A percentile compares a stretch with the other conserved stretches of the same genome.
Conservation (phyloP, 768 basidiomycete genomes). For the Termitomyces sp. region DNA sequence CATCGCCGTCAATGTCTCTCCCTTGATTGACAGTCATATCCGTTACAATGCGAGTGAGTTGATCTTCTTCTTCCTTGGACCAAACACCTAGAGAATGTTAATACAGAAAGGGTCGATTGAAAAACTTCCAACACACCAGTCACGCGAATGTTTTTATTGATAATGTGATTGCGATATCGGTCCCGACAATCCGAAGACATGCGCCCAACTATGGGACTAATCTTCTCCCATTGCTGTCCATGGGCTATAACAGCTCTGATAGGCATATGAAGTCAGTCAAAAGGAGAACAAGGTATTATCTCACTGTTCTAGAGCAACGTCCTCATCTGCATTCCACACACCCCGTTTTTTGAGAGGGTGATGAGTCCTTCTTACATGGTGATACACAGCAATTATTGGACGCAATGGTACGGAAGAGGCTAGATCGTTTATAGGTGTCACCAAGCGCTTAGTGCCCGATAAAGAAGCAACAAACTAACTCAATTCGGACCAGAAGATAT, state of each 20-base stretch:
- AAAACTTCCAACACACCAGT: slow-evolving; percentile 34
- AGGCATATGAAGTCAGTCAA: background rate
- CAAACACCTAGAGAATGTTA: slow-evolving; percentile 44
- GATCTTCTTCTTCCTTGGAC: slow-evolving; percentile 76
- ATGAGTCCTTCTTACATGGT: slow-evolving; percentile 64
- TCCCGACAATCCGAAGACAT: slow-evolving; percentile 81
- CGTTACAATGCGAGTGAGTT: slow-evolving; percentile 68
- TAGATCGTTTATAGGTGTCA: slow-evolving; percentile 22
- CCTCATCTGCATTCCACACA: slow-evolving; percentile 64
- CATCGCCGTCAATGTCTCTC: slow-evolving; percentile 70
- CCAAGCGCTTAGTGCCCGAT: background rate
- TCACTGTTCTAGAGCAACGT: slow-evolving; percentile 57
- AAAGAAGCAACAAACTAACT: slow-evolving; percentile 39
- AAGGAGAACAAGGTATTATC: slow-evolving; percentile 15
- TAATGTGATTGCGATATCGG: slow-evolving; percentile 79
- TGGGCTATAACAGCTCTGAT: slow-evolving; percentile 60
- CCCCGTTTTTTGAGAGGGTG: slow-evolving; percentile 72
- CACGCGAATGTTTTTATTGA: slow-evolving; percentile 57
- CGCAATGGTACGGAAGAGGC: slow-evolving; percentile 69
- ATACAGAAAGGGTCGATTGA: background rate
- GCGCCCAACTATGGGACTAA: slow-evolving; percentile 64
- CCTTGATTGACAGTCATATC: slow-evolving; percentile 70
- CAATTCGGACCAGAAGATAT: slow-evolving; percentile 75
- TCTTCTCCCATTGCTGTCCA: slow-evolving; percentile 80
- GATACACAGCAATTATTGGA: slow-evolving; percentile 81